A percentile compares a stretch with the other conserved stretches of the same genome.
These are phyloP conservation scores for Pseudotulostoma volvatum DNA, from an alignment of 495 filamentous ascomycete genomes.

Conservation along the genomic window DNA sequence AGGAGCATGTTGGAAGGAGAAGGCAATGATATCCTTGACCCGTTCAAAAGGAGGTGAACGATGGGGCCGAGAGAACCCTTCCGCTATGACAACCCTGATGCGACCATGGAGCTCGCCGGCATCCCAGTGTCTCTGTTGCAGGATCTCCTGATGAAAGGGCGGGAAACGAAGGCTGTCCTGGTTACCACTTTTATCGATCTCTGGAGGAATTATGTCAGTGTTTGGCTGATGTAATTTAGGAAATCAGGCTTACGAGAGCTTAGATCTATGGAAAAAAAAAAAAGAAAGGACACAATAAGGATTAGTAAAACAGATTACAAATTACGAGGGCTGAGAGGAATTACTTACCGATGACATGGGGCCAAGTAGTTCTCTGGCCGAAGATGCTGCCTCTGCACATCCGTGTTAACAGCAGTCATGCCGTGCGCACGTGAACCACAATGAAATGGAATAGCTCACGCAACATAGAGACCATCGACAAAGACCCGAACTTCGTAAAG, in stretches of 20 bases:
- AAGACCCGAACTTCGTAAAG: constrained; percentile 54
- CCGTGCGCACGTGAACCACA: too few species aligned
- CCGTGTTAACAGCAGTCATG: background rate
- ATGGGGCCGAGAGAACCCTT: constrained; percentile 42
- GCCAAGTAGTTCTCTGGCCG: constrained; percentile 40
- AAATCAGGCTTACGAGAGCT: constrained; percentile 9
- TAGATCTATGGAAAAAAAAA: constrained; percentile 8
- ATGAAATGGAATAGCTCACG: constrained; percentile 30
- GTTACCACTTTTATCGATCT: constrained; percentile 43
- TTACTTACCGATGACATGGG: constrained; percentile 37
- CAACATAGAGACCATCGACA: constrained; percentile 49
- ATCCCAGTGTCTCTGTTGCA: constrained; percentile 56
- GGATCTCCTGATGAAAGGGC: constrained; percentile 51
- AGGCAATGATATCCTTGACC: constrained; percentile 56
- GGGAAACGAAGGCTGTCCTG: constrained; percentile 55
- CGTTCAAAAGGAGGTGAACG: constrained; percentile 44
- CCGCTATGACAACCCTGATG: constrained; percentile 63
- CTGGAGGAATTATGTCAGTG: constrained; percentile 24
- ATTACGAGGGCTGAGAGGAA: background rate
- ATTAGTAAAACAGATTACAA: background rate
- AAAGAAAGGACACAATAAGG: background rate
- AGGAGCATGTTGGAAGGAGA: constrained; percentile 80
- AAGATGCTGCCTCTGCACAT: constrained; percentile 36
- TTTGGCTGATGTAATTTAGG: constrained; percentile 7
- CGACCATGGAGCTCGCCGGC: constrained; percentile 53